These are phyloP conservation scores for Alternaria dauci DNA, from an alignment of 2,329 filamentous ascomycete genomes.

Conservation along the genomic window DNA sequence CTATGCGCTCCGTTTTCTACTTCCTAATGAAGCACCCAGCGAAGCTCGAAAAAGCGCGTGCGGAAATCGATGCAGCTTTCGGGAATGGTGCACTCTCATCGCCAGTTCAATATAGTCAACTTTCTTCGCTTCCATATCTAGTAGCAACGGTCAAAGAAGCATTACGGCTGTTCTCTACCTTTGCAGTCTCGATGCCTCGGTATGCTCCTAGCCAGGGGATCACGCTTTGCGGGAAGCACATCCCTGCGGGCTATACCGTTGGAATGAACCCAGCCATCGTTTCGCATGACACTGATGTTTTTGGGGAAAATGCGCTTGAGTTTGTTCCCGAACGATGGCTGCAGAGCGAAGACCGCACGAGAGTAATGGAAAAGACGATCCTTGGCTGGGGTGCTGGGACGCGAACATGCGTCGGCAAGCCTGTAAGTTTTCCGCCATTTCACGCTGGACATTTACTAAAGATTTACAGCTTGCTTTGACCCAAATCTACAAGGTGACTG, in stretches of 20 bases:
- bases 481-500: conserved; percentile 34
- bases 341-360: conserved; percentile 9
- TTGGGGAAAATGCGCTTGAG: conserved; percentile 5
- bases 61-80: conserved; percentile 32
- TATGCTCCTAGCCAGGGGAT: conserved; percentile 71
- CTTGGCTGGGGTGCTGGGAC: conserved; percentile 70
- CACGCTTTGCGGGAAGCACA: conserved; percentile 67
- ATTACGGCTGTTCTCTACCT: conserved; percentile 76
- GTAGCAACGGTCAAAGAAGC: conserved; percentile 80
- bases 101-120: conserved; percentile 51
- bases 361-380: conserved; percentile 9
- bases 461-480: conserved; percentile 15
- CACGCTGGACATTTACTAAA: not conserved
- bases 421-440: conserved; percentile 46
- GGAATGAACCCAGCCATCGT: conserved; percentile 74
- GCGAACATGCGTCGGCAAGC: conserved; percentile 69
- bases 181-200: conserved; percentile 74
- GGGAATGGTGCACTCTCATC: conserved; percentile 17
- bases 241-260: conserved; percentile 74
- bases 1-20: conserved; percentile 50
- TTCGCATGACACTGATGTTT: conserved; percentile 17
- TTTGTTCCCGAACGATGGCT: conserved; percentile 11
- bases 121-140: conserved; percentile 74
- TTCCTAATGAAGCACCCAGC: conserved; percentile 48
- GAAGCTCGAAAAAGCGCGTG: conserved; percentile 17